Percentiles rank a stretch among this genome's conserved stretches.
Evolutionary conservation across 2,329 filamentous ascomycete species (phyloP).

Genomic region (Neocucurbitaria cava): DNA sequence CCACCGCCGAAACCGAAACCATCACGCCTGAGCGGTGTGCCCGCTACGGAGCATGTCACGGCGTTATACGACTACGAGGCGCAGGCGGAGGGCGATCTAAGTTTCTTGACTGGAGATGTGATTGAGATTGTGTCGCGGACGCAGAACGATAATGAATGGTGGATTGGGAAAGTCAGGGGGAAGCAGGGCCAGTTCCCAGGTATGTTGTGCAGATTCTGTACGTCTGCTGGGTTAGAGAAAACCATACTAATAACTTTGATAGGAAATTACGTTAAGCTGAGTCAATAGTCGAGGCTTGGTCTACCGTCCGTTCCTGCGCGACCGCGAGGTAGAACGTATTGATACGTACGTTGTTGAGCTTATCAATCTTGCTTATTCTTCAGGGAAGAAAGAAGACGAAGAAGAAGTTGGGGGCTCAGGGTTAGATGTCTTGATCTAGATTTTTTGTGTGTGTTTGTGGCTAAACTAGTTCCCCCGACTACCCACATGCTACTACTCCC

Average conservation of each 20-base stretch:
- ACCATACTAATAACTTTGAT: conserved; percentile 34
- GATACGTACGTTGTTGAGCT: conserved; percentile 1
- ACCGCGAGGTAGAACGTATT: conserved; percentile 20
- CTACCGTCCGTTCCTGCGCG: not conserved
- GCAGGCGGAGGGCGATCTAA: conserved; percentile 91
- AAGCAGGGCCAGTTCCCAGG: conserved; percentile 94
- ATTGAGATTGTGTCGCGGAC: conserved; percentile 88
- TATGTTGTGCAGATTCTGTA: conserved; percentile 58
- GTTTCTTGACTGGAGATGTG: conserved; percentile 83
- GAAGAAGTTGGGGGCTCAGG: no score
- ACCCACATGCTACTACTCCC: conserved; percentile 1
- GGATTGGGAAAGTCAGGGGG: conserved; percentile 81
- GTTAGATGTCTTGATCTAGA: not conserved
- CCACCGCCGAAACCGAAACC: conserved; percentile 69
- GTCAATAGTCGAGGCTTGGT: conserved; percentile 23
- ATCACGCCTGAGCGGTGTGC: conserved; percentile 69
- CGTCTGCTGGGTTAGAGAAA: not conserved
- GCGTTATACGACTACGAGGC: conserved; percentile 97
- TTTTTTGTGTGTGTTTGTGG: no score
- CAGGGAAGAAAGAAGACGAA: no score
- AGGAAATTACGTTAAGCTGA: conserved; percentile 55
- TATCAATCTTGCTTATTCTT: no score
- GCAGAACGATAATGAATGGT: conserved; percentile 97
- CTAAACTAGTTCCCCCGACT: conserved; percentile 1
- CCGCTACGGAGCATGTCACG: conserved; percentile 78